Conservation (phyloP, 805 yeast genomes). For the Komagataella phaffii region DNA sequence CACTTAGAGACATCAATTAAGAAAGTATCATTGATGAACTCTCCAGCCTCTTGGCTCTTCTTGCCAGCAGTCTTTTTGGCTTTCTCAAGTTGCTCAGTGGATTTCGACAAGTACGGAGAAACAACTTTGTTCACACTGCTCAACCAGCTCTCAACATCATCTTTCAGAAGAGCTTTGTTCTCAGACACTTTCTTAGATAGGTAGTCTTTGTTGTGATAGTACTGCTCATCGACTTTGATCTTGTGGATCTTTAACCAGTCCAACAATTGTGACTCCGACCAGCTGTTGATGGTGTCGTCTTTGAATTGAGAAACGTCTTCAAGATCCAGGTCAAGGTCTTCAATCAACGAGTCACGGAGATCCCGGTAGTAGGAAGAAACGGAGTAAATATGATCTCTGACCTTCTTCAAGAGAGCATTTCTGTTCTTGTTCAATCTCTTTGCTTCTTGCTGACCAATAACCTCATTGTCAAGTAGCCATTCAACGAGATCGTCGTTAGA, state of each 20-base stretch:
- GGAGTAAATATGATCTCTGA: conserved; percentile 29
- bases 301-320: conserved; percentile 25
- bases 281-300: conserved; percentile 31
- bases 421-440: conserved; percentile 20
- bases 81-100: conserved; percentile 6
- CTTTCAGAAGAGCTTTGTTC: conserved; percentile 19
- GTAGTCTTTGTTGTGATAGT: conserved; percentile 19
- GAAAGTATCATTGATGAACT: conserved; percentile 29
- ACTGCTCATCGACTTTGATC: conserved; percentile 20
- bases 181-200: conserved; percentile 20
- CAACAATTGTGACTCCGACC: conserved; percentile 40
- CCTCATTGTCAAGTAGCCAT: conserved; percentile 34
- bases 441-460: conserved; percentile 12
- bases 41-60: conserved; percentile 11
- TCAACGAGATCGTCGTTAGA: conserved; percentile 28
- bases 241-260: conserved; percentile 40
- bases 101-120: conserved; percentile 22
- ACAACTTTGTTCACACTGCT: conserved; percentile 10
- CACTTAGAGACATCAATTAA: conserved; percentile 30
- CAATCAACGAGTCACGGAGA: conserved; percentile 24
- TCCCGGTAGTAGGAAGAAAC: conserved; percentile 21
- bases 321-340: conserved; percentile 24
- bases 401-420: conserved; percentile 29
- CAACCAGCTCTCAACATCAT: conserved; percentile 26
- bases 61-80: not conserved